These are phyloP conservation scores for Hygrophila difformis DNA, from an alignment of 257 asterid genomes.

Conservation along the genomic window DNA sequence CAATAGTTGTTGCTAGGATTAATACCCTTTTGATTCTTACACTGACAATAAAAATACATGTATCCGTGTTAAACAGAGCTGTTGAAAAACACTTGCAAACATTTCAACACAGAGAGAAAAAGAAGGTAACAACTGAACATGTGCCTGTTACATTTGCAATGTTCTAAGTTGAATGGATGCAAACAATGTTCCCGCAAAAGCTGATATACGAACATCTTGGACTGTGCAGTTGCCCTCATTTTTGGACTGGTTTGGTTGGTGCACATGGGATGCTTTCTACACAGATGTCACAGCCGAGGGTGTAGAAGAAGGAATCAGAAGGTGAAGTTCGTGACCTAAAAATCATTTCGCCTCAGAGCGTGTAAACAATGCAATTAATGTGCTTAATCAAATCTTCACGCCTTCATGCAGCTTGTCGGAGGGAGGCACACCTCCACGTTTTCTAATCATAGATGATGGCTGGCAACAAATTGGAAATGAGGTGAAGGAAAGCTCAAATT, in stretches of 20 bases:
- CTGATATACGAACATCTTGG: background rate
- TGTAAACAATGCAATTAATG: too few species aligned
- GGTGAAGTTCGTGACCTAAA: conserved; percentile 20
- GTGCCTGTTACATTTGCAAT: background rate
- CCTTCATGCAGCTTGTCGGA: conserved; percentile 55
- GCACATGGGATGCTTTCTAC: conserved; percentile 81
- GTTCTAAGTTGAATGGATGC: background rate
- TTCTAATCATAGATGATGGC: conserved; percentile 66
- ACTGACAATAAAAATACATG: background rate
- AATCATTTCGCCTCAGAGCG: too few species aligned
- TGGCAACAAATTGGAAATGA: conserved; percentile 69
- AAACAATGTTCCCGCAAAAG: background rate
- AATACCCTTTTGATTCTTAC: background rate
- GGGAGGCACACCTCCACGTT: conserved; percentile 65
- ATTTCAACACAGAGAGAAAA: conserved; percentile 54
- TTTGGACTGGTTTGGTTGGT: conserved; percentile 73
- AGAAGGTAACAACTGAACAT: conserved; percentile 34
- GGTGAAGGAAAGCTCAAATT: conserved; percentile 26
- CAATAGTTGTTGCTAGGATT: background rate
- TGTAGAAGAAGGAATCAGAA: conserved; percentile 57
- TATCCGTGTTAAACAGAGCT: conserved; percentile 27
- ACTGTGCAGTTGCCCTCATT: conserved; percentile 41
- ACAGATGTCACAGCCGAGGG: conserved; percentile 76
- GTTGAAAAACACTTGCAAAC: conserved; percentile 60
- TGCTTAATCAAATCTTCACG: too few species aligned